A percentile compares a stretch with the other conserved stretches of the same genome.
phyloP scores from a whole-genome alignment of 2,329 filamentous ascomycete genomes.

The Fusarium austroafricanum region DNA sequence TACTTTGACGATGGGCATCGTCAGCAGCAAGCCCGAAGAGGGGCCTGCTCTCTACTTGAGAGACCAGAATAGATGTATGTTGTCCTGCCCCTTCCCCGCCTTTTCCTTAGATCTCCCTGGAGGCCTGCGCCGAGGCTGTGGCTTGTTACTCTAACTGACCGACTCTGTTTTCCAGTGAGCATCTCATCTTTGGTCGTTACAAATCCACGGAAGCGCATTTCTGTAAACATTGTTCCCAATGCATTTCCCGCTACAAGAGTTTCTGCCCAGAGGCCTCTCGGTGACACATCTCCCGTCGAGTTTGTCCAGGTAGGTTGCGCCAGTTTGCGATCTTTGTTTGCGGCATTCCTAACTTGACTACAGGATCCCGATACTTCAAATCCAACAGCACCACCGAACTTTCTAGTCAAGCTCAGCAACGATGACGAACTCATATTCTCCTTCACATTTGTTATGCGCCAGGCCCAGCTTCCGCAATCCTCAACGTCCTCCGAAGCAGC shows the following conservation, averaged over 20 bases:
- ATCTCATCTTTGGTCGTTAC: slow-evolving; percentile 86
- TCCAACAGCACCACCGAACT: slow-evolving; percentile 68
- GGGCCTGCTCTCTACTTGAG: slow-evolving; percentile 82
- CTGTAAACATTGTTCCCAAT: slow-evolving; percentile 85
- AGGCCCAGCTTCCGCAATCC: slow-evolving; percentile 58
- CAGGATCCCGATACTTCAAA: slow-evolving; percentile 80
- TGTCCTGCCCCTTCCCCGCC: slow-evolving; percentile 36
- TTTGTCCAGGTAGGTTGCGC: slow-evolving; percentile 82
- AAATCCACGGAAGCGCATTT: slow-evolving; percentile 80
- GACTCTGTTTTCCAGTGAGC: slow-evolving; percentile 70
- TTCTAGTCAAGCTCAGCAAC: slow-evolving; percentile 87
- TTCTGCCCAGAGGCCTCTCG: slow-evolving; percentile 74
- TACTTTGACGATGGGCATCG: slow-evolving; percentile 81
- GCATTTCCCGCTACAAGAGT: slow-evolving; percentile 86
- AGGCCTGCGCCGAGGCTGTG: slow-evolving; percentile 27
- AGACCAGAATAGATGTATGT: slow-evolving; percentile 91
- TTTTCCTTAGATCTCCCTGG: slow-evolving; percentile 16
- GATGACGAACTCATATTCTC: slow-evolving; percentile 94
- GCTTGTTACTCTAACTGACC: slow-evolving; percentile 37
- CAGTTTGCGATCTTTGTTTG: slow-evolving; percentile 34
- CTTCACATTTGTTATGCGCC: slow-evolving; percentile 86
- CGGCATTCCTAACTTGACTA: slow-evolving; percentile 32
- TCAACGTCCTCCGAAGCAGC: slow-evolving; percentile 60
- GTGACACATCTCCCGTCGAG: slow-evolving; percentile 83
- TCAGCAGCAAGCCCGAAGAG: slow-evolving; percentile 90